Percentiles rank a stretch among this genome's conserved stretches.
Conservation (phyloP, 345 rosid genomes). For the Citrus trifoliata region DNA sequence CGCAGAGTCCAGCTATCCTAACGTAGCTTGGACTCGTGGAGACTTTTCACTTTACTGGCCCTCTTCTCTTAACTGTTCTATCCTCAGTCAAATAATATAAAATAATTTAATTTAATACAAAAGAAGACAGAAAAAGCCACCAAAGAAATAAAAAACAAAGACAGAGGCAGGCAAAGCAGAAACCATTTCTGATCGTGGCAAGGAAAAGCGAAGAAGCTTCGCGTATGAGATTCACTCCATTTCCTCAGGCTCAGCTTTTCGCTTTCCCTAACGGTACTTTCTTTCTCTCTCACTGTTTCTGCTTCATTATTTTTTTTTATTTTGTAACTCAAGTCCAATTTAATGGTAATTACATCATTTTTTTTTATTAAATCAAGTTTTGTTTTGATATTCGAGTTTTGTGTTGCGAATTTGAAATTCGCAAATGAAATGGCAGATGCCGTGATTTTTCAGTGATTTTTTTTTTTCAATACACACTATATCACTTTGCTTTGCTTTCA, state of each 20-base stretch:
- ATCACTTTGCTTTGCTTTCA: background rate
- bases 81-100: background rate
- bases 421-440: background rate
- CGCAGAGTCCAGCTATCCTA: conserved; percentile 15
- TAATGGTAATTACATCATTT: background rate
- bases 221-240: background rate
- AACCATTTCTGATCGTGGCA: conserved; percentile 4
- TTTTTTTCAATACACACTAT: no score
- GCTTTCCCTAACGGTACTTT: conserved; percentile 4
- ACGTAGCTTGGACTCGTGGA: conserved; percentile 30
- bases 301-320: conserved; percentile 1
- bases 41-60: background rate
- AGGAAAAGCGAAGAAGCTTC: conserved; percentile 1
- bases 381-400: conserved; percentile 2
- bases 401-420: background rate
- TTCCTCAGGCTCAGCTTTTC: background rate
- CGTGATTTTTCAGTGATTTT: background rate
- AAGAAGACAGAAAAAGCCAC: background rate
- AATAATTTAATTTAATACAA: background rate
- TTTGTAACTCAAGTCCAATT: background rate
- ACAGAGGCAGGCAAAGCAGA: background rate
- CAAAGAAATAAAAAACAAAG: background rate
- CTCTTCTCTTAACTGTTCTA: background rate
- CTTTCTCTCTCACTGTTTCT: background rate
- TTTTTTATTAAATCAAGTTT: background rate